Evolutionary conservation across 139 green algal species (phyloP), one percentile per base, ranked within the genome.

Genomic region (Nannochloris sp.): DNA sequence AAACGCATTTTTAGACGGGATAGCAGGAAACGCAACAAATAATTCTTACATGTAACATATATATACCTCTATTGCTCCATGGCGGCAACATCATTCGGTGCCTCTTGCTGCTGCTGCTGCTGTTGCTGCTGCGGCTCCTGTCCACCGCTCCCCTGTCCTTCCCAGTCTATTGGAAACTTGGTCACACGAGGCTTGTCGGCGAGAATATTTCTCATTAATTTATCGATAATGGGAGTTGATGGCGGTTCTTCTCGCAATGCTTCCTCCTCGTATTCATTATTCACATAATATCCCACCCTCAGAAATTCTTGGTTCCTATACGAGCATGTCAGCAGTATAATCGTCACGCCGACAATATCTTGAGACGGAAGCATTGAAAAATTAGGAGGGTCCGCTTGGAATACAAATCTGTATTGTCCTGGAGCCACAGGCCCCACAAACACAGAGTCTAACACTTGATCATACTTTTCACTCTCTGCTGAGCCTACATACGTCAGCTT

Each of bases 401-500:
- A 88, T 5, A 91, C 78, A 57, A 98, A 98, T 18, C 85, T 80
- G 73, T 93, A 98, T 34, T 74, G 82, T 7, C 93, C 93, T 12
- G 68, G 63, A n/a, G 71, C 59, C 31, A 98, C 91, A 5, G 93
- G 93, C 0, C 93, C 93, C 29, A 98, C 91, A 10, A 95, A 70
- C 15, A 96, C 81, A 60, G 78, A 81, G 71, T 97, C 92, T 23
- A 98, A 78, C 36, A 88, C 76, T 67, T 98, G 93, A 67, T 98
- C 93, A 63, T 95, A 87, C 57, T 87, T 81, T 51, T 96, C 88
- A 11, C 70, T 81, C 68, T 98, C 91, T 23, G 93, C 92, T 14
- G 80, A 94, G 4, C 93, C 93, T 5, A 98, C 90, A 68, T 98
- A 98, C 0, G 84, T 88, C 23, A 98, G 68, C 62, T 89, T 90